Percentiles rank a stretch among this genome's conserved stretches.
phyloP scores from a whole-genome alignment of 352 stramenopile genomes.

The Pythium biforme region DNA sequence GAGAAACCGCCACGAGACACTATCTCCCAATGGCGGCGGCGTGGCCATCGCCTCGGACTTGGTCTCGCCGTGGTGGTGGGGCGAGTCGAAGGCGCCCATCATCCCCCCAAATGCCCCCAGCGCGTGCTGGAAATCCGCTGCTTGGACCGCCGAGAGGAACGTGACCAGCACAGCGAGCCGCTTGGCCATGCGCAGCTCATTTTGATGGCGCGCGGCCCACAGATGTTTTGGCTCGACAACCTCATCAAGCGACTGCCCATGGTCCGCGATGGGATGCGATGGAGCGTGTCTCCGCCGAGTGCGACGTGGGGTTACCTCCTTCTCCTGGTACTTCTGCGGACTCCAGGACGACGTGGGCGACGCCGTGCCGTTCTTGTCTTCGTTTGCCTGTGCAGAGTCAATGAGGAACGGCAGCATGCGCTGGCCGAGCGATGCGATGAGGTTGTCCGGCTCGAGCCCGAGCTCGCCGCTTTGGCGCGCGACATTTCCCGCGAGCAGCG shows the following conservation, averaged over 20 bases:
- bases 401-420: slow-evolving; percentile 24
- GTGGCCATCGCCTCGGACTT: slow-evolving; percentile 23
- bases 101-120: background rate
- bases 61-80: background rate
- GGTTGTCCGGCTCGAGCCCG: slow-evolving; percentile 10
- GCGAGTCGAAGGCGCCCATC: background rate
- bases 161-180: slow-evolving; percentile 45
- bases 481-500: slow-evolving; percentile 26
- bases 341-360: slow-evolving; percentile 15
- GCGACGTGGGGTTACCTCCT: background rate
- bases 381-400: background rate
- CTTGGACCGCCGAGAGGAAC: slow-evolving; percentile 39
- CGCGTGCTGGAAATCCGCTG: slow-evolving; percentile 23
- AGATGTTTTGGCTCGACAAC: slow-evolving; percentile 21
- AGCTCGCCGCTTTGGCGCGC: slow-evolving; percentile 18
- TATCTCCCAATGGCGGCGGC: background rate
- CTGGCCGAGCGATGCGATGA: slow-evolving; percentile 21
- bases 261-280: background rate
- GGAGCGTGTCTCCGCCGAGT: background rate
- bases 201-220: slow-evolving; percentile 40
- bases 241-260: background rate
- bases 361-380: slow-evolving; percentile 7
- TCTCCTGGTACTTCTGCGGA: background rate
- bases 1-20: slow-evolving; percentile 11
- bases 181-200: slow-evolving; percentile 46